Percentiles rank a stretch among this genome's conserved stretches.
phyloP scores from a whole-genome alignment of 768 basidiomycete species.

The Tricholoma flavovirens region DNA sequence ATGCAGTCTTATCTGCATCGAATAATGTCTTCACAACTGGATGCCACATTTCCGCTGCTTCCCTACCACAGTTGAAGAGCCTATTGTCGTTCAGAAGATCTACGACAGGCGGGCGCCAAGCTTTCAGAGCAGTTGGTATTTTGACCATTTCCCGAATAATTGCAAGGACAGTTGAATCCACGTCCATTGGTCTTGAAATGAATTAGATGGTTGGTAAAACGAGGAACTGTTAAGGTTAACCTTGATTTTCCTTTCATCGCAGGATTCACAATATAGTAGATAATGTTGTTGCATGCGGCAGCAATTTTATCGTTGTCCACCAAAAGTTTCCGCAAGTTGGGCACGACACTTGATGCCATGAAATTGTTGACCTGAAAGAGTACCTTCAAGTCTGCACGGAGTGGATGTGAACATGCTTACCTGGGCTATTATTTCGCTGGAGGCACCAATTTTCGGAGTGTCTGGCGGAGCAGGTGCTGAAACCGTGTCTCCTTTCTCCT shows the following conservation, averaged over 20 bases:
- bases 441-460: constrained; percentile 27
- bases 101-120: constrained; percentile 75
- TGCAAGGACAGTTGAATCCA: constrained; percentile 60
- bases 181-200: constrained; percentile 63
- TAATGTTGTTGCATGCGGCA: constrained; percentile 74
- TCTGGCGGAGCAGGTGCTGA: constrained; percentile 32
- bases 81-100: constrained; percentile 84
- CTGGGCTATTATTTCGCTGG: constrained; percentile 42
- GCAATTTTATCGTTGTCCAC: constrained; percentile 80
- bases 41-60: constrained; percentile 61
- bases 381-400: not conserved
- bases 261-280: constrained; percentile 79
- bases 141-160: constrained; percentile 76
- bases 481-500: constrained; percentile 54
- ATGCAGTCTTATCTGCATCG: constrained; percentile 80
- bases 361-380: constrained; percentile 59
- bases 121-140: constrained; percentile 70
- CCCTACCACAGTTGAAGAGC: constrained; percentile 72
- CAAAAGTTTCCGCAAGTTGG: constrained; percentile 72
- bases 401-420: constrained; percentile 24
- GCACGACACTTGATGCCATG: constrained; percentile 62
- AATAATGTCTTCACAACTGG: constrained; percentile 74
- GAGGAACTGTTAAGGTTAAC: constrained; percentile 32
- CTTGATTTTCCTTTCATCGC: constrained; percentile 72
- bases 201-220: constrained; percentile 2